Conservation (phyloP, 164 flowering plant genomes). For the Magnolia changhungtana region DNA sequence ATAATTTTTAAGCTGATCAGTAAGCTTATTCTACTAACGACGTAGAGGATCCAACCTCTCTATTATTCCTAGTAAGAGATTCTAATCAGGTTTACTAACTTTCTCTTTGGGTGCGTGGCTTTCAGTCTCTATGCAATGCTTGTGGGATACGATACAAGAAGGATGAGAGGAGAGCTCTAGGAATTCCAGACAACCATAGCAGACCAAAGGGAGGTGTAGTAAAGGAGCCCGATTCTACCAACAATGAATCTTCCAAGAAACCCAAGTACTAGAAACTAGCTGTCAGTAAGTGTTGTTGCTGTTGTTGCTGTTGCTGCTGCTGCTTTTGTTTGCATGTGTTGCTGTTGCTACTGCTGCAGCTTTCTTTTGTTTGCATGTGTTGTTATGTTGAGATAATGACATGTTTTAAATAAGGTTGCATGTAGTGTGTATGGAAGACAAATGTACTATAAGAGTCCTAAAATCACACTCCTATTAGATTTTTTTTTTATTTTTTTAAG, state of each 20-base stretch:
- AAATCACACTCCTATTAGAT: no score
- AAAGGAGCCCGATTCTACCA: background rate
- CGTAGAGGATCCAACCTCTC: no score
- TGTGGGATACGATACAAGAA: constrained; percentile 95
- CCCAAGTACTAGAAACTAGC: background rate
- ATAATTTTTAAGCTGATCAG: no score
- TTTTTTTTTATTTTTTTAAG: no score
- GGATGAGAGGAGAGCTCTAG: constrained; percentile 53
- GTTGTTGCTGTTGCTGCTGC: background rate
- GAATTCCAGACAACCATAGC: background rate
- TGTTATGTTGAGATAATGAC: no score
- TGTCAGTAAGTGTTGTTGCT: background rate
- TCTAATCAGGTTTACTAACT: no score
- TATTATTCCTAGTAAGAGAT: no score
- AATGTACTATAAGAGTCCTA: no score
- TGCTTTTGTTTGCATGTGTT: background rate
- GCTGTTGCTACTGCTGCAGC: background rate
- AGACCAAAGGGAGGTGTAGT: background rate
- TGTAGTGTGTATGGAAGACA: no score
- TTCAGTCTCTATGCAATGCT: constrained; percentile 92
- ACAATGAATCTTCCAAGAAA: background rate
- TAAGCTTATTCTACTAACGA: no score
- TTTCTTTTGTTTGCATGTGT: no score
- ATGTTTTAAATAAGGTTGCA: no score
- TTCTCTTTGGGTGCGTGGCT: background rate